Base-by-base conservation (phyloP, 2,329 filamentous ascomycete genomes). In the Immersiporthe knoxdaviesiana region DNA sequence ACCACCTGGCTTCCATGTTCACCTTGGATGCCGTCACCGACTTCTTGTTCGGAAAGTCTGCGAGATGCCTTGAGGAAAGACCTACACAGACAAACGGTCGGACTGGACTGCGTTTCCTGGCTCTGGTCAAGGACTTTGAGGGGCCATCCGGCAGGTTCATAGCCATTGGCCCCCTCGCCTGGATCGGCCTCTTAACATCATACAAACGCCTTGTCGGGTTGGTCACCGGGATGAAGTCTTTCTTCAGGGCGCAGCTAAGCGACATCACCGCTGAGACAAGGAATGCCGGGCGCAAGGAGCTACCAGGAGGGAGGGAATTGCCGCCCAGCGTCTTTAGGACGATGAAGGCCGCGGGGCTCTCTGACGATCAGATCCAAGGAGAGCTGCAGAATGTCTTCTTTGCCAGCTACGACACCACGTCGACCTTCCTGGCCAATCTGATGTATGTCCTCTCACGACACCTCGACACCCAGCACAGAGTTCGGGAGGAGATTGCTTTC, bases 341-440 rank as follows among this genome's bases (percentile, higher is more conserved):
- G 37, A 71, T 70, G 68, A 70, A 62, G 60, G 44, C 64, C 32
- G 37, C 32, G 39, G 70, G 58, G 2, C 18, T 66, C 14, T 35
- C 70, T 18, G 62, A 63, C 24, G 50, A 60, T 2, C 65, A 59
- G 32, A 66, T 70, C 10, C 70, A 70, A 41, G 68, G 56, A 16
- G 70, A 71, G 65, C 65, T 71, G 3, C 68, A 70, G 30, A 71
- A 71, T 24, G 63, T 71, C 24, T 71, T 70, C 30, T 71, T 71
- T 47, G 70, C 70, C 52, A 70, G 70, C 63, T 71, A 65, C 47
- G 68, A 71, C 16, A 71, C 70, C 16, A 70, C 70, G 7, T 69
- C 70, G 30, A 63, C 41, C 1, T 64, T 70, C 8, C 50, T 71
- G n/a, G 65, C 68, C 6, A 71, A 71, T 39, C 41, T 68, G 18